Evolutionary conservation across 2,329 filamentous ascomycete genomes (phyloP).

Genomic region (Colletotrichum graminicola): DNA sequence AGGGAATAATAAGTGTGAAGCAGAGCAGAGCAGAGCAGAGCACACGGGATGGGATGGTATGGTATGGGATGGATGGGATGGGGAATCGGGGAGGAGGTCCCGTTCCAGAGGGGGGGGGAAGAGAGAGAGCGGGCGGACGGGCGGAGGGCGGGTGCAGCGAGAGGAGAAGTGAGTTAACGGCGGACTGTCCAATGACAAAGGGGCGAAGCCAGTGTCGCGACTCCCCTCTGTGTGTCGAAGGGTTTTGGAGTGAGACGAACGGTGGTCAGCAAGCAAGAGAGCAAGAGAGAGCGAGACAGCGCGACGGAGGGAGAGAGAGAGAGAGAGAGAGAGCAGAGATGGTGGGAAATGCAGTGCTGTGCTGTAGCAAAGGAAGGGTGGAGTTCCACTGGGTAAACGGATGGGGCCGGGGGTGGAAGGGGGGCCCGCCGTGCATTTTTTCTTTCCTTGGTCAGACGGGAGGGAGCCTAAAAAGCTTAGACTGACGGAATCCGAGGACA

Average conservation of each 20-base stretch:
- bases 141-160: conserved; percentile 30
- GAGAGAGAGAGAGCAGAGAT: conserved; percentile 30
- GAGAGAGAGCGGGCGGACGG: conserved; percentile 15
- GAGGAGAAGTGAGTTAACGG: conserved; percentile 10
- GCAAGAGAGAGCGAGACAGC: background rate
- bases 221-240: background rate
- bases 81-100: conserved; percentile 7
- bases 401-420: conserved; percentile 39
- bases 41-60: background rate
- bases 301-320: conserved; percentile 18
- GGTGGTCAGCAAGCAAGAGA: background rate
- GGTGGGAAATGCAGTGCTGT: background rate
- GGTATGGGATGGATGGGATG: background rate
- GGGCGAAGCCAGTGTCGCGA: conserved; percentile 7
- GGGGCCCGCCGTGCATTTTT: conserved; percentile 26
- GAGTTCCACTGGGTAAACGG: conserved; percentile 37
- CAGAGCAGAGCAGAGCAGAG: background rate
- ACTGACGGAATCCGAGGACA: conserved; percentile 35
- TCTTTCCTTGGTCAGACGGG: conserved; percentile 25
- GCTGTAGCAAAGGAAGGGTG: conserved; percentile 31
- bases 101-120: background rate
- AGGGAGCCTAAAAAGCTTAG: conserved; percentile 39
- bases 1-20: conserved; percentile 4
- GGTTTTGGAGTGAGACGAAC: conserved; percentile 5
- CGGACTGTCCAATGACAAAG: conserved; percentile 27